Percentiles rank a stretch among this genome's conserved stretches.
These are phyloP conservation scores for Uronychia setigera DNA, from an alignment of 73 alveolate species.

Conservation along the genomic window DNA sequence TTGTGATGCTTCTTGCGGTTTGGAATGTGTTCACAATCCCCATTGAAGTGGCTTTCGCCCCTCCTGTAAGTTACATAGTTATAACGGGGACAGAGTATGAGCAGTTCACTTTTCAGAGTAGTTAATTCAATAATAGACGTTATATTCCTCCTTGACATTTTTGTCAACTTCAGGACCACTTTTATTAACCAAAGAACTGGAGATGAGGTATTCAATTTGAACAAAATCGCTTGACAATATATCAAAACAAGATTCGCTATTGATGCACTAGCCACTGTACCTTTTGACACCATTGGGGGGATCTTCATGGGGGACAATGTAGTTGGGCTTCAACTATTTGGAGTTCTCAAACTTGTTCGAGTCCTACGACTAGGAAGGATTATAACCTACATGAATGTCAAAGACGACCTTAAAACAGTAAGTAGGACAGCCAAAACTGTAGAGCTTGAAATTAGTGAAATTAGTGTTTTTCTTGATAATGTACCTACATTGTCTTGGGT, in stretches of 20 bases:
- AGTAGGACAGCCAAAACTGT: neutral
- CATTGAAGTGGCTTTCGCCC: constrained; percentile 5
- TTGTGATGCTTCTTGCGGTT: constrained; percentile 4
- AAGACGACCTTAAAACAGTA: constrained; percentile 33
- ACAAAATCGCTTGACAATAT: constrained; percentile 28
- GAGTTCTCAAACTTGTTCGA: constrained; percentile 60
- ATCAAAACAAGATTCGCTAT: constrained; percentile 30
- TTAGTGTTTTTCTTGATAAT: constrained; percentile 37
- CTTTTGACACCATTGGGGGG: constrained; percentile 40
- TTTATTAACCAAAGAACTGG: constrained; percentile 51
- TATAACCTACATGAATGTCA: constrained; percentile 43
- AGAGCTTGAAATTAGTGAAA: constrained; percentile 35
- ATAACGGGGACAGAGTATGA: neutral
- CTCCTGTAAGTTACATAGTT: constrained; percentile 3
- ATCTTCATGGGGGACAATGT: constrained; percentile 9
- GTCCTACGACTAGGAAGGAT: constrained; percentile 55
- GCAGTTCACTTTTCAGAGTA: neutral
- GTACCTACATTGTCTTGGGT: constrained; percentile 55
- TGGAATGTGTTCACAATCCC: constrained; percentile 15
- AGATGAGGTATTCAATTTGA: constrained; percentile 29
- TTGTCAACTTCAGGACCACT: constrained; percentile 53
- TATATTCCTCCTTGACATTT: constrained; percentile 26
- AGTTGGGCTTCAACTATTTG: constrained; percentile 19
- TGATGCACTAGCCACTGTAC: constrained; percentile 49
- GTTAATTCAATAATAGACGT: constrained; percentile 15